Conservation (phyloP, 1,284 basidiomycete species). For the Peniophora sp. region DNA sequence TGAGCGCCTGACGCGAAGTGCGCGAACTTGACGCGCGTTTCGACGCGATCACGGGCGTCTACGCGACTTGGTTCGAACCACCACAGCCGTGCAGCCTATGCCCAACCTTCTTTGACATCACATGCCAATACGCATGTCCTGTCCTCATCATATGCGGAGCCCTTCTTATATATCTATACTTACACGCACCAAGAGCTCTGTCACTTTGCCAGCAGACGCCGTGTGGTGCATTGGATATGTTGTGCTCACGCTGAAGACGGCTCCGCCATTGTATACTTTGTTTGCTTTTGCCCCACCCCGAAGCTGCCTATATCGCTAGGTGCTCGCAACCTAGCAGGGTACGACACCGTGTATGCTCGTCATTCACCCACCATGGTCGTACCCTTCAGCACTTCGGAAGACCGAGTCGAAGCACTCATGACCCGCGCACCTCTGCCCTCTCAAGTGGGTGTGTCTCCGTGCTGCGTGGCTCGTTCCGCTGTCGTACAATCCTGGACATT, state of each 20-base stretch:
- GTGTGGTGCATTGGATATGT: too few relatives aligned
- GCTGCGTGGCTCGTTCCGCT: conserved; percentile 22
- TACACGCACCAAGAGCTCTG: conserved; percentile 6
- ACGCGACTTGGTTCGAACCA: conserved; percentile 15
- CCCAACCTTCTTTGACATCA: conserved; percentile 40
- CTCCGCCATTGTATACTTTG: too few relatives aligned
- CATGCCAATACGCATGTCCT: background rate
- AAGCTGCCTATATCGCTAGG: background rate
- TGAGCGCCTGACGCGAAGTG: background rate
- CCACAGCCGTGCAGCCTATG: conserved; percentile 24
- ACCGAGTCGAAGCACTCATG: conserved; percentile 18
- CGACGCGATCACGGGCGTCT: conserved; percentile 2
- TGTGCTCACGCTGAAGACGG: too few relatives aligned
- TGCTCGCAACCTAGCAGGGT: background rate
- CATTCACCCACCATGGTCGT: conserved; percentile 6
- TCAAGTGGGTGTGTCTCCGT: background rate
- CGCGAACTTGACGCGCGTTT: background rate
- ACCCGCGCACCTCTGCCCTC: conserved; percentile 9
- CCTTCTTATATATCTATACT: too few relatives aligned
- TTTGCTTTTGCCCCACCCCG: too few relatives aligned
- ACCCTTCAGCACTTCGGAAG: conserved; percentile 12
- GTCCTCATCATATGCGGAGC: too few relatives aligned
- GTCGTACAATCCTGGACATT: conserved; percentile 14
- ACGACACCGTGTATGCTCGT: background rate
- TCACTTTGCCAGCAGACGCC: background rate